These are phyloP conservation scores for Prototheca cutis DNA, from an alignment of 163 green algal genomes.

Conservation along the genomic window DNA sequence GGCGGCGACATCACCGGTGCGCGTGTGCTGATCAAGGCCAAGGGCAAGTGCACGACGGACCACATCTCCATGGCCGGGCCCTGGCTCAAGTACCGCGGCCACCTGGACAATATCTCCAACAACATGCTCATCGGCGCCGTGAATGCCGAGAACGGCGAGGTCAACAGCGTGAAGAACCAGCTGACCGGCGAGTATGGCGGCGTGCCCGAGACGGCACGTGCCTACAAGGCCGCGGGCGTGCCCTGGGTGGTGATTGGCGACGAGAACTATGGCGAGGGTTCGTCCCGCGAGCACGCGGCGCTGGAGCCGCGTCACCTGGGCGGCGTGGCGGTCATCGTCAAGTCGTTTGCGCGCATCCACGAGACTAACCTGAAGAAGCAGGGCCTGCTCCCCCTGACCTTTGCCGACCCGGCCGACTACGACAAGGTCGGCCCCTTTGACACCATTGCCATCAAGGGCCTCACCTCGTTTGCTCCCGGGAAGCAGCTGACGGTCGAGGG, in stretches of 20 bases:
- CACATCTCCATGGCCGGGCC: constrained; percentile 96
- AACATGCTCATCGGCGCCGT: constrained; percentile 87
- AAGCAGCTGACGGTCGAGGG: constrained; percentile 67
- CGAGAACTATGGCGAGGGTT: constrained; percentile 94
- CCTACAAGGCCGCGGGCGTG: constrained; percentile 65
- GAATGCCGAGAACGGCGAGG: constrained; percentile 83
- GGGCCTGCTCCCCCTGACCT: constrained; percentile 83
- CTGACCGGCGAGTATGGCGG: constrained; percentile 68
- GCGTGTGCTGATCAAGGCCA: constrained; percentile 82
- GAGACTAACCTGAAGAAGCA: constrained; percentile 89
- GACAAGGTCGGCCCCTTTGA: constrained; percentile 75
- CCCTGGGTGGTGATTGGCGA: constrained; percentile 91
- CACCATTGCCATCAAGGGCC: constrained; percentile 64
- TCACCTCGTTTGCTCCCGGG: constrained; percentile 66
- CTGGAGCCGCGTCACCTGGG: constrained; percentile 89
- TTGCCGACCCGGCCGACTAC: constrained; percentile 84
- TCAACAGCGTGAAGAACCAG: constrained; percentile 67
- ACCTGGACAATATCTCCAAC: constrained; percentile 97
- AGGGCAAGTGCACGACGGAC: constrained; percentile 98
- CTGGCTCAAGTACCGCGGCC: constrained; percentile 94
- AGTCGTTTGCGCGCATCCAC: constrained; percentile 94
- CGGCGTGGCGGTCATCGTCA: constrained; percentile 80
- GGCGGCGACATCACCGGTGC: constrained; percentile 46
- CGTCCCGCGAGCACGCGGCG: constrained; percentile 81
- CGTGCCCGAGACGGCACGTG: constrained; percentile 72